Evolutionary conservation across 129 eudicot genomes (phyloP), one percentile per base, ranked within the genome.

Genomic region (Flaveria bidentis): DNA sequence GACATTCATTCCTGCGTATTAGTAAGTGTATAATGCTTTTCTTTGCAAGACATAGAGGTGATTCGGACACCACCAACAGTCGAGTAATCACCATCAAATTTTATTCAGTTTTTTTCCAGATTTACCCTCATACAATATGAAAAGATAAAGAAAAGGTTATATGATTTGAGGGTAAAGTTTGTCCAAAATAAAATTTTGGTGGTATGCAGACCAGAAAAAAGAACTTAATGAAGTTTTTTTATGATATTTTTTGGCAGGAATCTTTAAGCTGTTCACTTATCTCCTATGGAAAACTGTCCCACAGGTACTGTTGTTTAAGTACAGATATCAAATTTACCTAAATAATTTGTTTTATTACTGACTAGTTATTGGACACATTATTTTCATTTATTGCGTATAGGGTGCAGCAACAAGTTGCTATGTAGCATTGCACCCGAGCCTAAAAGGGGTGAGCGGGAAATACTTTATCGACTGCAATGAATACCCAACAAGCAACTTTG

Each of bases 371-470:
- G n/a, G 11, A 42, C 13, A 22, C 22, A 10, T 20, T 45, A 9
- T 41, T 71, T 47, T 49, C 0, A 26, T 33, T 16, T 25, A 57
- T 17, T 67, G 69, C 12, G 13, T 67, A 75, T 75, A 91, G 98
- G 98, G 98, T 69, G 97, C 97, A 67, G 92, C 97, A 44, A 94
- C 99, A 23, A 80, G 89, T 71, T 94, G 97, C 82, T 91, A 91
- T 52, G 96, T 86, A 18, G 97, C 97, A 33, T 81, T 91, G 25
- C 96, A 95, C 80, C 96, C 94, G 14, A 66, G 64, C 45, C 52
- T 95, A 83, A 91, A 90, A 78, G 97, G 96, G 4, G 87, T 53
- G 30, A 82, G 89, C 8, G 99, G 93, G 11, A 94, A 87, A 82
- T 91, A 95, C 79, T 95, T 80, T 65, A 41, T 76, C 57, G 97